Percentiles rank a stretch among this genome's conserved stretches.
phyloP scores from a whole-genome alignment of 1,284 basidiomycete genomes.

The Irpex sp. region DNA sequence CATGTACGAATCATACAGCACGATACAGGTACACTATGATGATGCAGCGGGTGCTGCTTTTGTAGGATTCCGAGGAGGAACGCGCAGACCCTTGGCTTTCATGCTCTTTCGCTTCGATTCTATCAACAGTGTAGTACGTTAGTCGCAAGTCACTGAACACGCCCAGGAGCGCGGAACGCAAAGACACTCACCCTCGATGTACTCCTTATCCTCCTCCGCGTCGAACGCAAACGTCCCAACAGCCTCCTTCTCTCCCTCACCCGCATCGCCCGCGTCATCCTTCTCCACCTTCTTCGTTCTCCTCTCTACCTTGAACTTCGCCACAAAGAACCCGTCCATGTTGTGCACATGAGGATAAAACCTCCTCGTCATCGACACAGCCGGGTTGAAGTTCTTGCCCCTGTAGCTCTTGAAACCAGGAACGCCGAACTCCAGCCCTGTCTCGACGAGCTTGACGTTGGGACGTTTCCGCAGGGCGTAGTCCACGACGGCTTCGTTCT shows the following conservation, averaged over 20 bases:
- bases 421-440: slow-evolving; percentile 89
- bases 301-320: slow-evolving; percentile 93
- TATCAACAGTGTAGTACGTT: slow-evolving; percentile 25
- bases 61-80: slow-evolving; percentile 38
- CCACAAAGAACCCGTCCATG: slow-evolving; percentile 99
- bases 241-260: slow-evolving; percentile 21
- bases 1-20: background rate
- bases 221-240: slow-evolving; percentile 43
- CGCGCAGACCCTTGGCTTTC: slow-evolving; percentile 70
- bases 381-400: slow-evolving; percentile 84
- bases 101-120: slow-evolving; percentile 66
- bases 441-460: slow-evolving; percentile 92
- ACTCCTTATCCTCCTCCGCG: slow-evolving; percentile 62
- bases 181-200: slow-evolving; percentile 56
- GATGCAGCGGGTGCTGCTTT: slow-evolving; percentile 20
- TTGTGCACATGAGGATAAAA: slow-evolving; percentile 91
- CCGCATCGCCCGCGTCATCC: slow-evolving; percentile 27
- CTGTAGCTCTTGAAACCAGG: slow-evolving; percentile 89
- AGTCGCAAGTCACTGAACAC: slow-evolving; percentile 7
- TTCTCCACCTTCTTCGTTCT: slow-evolving; percentile 47
- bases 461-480: slow-evolving; percentile 97
- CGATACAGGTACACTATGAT: background rate
- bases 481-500: slow-evolving; percentile 97
- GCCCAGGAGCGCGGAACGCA: background rate
- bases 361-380: slow-evolving; percentile 77